Evolutionary conservation across 2,329 filamentous ascomycete species (phyloP).

Genomic region (Cadophora malorum): DNA sequence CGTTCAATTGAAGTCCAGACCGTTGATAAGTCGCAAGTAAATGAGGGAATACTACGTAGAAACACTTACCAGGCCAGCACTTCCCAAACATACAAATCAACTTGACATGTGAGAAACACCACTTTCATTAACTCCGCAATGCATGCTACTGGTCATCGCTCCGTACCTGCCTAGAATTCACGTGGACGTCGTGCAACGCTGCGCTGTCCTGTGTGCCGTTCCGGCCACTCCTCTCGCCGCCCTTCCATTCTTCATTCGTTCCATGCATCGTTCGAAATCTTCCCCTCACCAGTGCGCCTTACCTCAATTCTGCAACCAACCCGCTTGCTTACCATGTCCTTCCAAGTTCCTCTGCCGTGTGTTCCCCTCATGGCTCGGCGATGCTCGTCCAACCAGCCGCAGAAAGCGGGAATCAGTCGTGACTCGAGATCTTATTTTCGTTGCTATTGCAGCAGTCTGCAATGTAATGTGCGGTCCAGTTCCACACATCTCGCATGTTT

Average conservation of each 20-base stretch:
- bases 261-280: not conserved
- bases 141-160: not conserved
- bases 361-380: not conserved
- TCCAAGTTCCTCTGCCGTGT: not conserved
- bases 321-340: not conserved
- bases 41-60: not conserved
- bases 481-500: constrained; percentile 1
- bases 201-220: not conserved
- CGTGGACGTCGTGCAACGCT: not conserved
- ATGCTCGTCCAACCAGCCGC: not conserved
- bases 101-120: not conserved
- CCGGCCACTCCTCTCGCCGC: not conserved
- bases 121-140: constrained; percentile 9
- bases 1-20: not conserved
- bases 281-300: constrained; percentile 11
- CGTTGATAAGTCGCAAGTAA: not conserved
- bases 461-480: not conserved
- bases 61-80: not conserved
- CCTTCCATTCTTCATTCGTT: not conserved
- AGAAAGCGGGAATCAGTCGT: not conserved
- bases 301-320: not conserved
- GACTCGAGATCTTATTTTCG: not conserved
- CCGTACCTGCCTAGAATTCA: constrained; percentile 12
- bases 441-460: constrained; percentile 7
- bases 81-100: not conserved